Evolutionary conservation across 768 basidiomycete genomes (phyloP), one percentile per base, ranked within the genome.

Genomic region (Termitomyces titanicus): DNA sequence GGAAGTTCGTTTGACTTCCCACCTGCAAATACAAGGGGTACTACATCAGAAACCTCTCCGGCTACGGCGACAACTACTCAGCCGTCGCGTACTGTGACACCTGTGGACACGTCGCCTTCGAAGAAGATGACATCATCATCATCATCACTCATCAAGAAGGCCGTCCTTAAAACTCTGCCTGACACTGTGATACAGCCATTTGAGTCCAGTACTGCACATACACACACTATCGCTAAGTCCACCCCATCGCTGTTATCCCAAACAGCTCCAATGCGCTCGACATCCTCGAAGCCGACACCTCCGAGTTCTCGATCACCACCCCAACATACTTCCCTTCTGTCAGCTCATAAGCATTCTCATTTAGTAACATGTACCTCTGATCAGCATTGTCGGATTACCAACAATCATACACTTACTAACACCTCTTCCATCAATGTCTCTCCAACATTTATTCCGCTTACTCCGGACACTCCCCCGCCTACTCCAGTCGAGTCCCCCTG

Each of bases 161-260:
- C 65, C 17, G 62, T 61, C 44, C 57, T 57, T 18, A 63, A 63
- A 25, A 64, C 62, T 39, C 48, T 65, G 42, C 53, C 56, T 50
- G 59, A 64, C 57, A 59, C 56, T 42, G 22, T 58, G 37, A 46
- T 56, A 7, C 51, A 61, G 29, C 22, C 57, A 17, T 51, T 60
- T 24, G 61, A 67, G 46, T 17, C 47, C 47, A 51, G 40, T 37
- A 31, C 54, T 12, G 27, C 46, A 49, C 47, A 50, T 18, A 53
- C 35, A 18, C 59, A 54, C 56, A 58, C 53, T 24, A 24, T 56
- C 17, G 55, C 55, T 52, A 72, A 70, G 50, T 67, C 66, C 25
- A 73, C 70, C 24, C 75, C 79, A 20, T 87, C 85, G 15, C 74
- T 87, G 24, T 77, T 87, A 35, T 83, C 83, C n/a, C 83, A 80